phyloP scores from a whole-genome alignment of 2,329 filamentous ascomycete genomes.

The Boeremia lycopersici region DNA sequence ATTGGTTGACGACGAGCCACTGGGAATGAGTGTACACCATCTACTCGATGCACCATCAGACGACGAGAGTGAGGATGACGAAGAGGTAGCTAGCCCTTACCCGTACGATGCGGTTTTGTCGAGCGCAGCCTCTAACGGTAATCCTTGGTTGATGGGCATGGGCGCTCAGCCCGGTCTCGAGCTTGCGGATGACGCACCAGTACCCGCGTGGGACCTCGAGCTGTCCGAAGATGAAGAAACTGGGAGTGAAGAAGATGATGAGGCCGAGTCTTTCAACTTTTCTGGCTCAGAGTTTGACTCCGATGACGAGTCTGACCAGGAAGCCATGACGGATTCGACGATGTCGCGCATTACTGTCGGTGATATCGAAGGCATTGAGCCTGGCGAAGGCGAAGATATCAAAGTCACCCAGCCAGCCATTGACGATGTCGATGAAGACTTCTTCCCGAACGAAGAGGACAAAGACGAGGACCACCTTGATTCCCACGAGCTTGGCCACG shows the following conservation, averaged over 20 bases:
- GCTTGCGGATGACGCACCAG: constrained; percentile 33
- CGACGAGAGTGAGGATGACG: constrained; percentile 55
- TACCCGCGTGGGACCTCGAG: constrained; percentile 51
- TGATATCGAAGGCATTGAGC: constrained; percentile 78
- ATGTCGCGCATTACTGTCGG: constrained; percentile 51
- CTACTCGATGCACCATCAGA: constrained; percentile 76
- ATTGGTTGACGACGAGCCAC: constrained; percentile 80
- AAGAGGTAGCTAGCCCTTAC: constrained; percentile 39
- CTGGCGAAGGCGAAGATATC: constrained; percentile 76
- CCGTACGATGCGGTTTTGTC: constrained; percentile 49
- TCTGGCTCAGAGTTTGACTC: constrained; percentile 62
- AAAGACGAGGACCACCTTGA: constrained; percentile 79
- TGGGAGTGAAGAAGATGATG: constrained; percentile 48
- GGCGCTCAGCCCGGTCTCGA: constrained; percentile 44
- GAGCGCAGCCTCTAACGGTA: constrained; percentile 45
- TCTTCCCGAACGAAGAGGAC: constrained; percentile 78
- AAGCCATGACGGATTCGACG: constrained; percentile 38
- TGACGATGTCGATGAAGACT: constrained; percentile 82
- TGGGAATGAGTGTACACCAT: constrained; percentile 96
- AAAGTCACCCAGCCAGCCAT: constrained; percentile 90
- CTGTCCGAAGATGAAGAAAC: constrained; percentile 61
- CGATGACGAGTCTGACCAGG: constrained; percentile 37
- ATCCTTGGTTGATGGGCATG: constrained; percentile 47
- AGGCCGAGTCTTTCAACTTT: constrained; percentile 52
- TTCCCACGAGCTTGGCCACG: constrained; percentile 78